phyloP scores from a whole-genome alignment of 805 yeast species.

The Wickerhamiella parazyma region DNA sequence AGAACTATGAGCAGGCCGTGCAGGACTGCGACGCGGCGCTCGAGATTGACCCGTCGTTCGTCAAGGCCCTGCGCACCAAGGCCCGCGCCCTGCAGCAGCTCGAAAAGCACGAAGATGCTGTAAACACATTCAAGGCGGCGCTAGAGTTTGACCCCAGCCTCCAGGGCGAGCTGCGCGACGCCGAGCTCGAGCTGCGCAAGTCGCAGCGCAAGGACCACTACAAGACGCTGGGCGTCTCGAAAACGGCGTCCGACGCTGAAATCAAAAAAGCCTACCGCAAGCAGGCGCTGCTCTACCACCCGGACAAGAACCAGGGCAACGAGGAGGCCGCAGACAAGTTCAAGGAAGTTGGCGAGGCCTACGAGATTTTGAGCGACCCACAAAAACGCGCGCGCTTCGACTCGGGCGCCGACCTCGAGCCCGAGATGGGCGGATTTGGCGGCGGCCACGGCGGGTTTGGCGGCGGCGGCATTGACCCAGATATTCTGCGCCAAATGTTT shows the following conservation, averaged over 20 bases:
- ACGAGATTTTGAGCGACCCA: slow-evolving; percentile 71
- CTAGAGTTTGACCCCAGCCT: slow-evolving; percentile 26
- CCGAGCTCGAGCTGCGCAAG: slow-evolving; percentile 31
- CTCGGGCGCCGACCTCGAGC: slow-evolving; percentile 60
- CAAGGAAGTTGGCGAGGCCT: slow-evolving; percentile 77
- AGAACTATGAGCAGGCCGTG: slow-evolving; percentile 66
- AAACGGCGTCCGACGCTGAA: slow-evolving; percentile 37
- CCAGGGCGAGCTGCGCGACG: slow-evolving; percentile 28
- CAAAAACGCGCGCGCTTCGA: slow-evolving; percentile 85
- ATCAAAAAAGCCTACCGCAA: slow-evolving; percentile 66
- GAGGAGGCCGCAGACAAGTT: slow-evolving; percentile 86
- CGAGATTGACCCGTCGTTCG: slow-evolving; percentile 48
- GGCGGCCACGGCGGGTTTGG: slow-evolving; percentile 44
- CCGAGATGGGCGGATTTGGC: slow-evolving; percentile 57
- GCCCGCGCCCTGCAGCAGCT: slow-evolving; percentile 30
- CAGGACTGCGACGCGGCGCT: slow-evolving; percentile 61
- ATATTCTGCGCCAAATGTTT: slow-evolving; percentile 29
- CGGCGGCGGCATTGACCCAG: slow-evolving; percentile 29
- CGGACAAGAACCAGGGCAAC: slow-evolving; percentile 55
- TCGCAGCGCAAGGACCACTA: slow-evolving; percentile 40
- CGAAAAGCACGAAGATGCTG: slow-evolving; percentile 30
- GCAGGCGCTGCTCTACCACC: slow-evolving; percentile 60
- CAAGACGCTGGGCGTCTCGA: slow-evolving; percentile 41
- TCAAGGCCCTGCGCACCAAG: slow-evolving; percentile 40
- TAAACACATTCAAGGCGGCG: slow-evolving; percentile 27